Percentiles rank a stretch among this genome's conserved stretches.
phyloP scores from a whole-genome alignment of 768 basidiomycete species.

The Pleurotus tuber-regium region DNA sequence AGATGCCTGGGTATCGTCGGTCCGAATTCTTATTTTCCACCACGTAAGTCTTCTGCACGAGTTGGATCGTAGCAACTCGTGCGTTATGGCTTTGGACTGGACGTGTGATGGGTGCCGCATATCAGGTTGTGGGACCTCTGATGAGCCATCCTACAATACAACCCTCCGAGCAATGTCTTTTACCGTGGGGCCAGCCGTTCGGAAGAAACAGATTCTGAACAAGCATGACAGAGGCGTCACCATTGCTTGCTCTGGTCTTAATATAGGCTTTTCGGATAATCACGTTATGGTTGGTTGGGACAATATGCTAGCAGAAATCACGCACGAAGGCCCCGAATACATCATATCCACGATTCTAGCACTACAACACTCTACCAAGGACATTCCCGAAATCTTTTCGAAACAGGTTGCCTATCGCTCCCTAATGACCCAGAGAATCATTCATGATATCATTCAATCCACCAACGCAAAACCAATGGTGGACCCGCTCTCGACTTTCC shows the following conservation, averaged over 20 bases:
- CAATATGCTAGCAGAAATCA: conserved; percentile 25
- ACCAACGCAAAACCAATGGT: conserved; percentile 52
- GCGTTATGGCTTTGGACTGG: conserved; percentile 21
- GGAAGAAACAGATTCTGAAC: neutral
- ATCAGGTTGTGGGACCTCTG: neutral
- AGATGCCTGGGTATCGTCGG: conserved; percentile 39
- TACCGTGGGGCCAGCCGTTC: conserved; percentile 9
- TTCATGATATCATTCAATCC: conserved; percentile 47
- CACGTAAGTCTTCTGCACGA: conserved; percentile 38
- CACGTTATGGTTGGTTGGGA: conserved; percentile 17
- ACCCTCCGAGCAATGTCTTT: conserved; percentile 23
- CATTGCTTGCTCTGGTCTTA: neutral
- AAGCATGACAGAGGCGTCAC: neutral
- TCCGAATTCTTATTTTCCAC: conserved; percentile 44
- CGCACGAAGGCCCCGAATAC: conserved; percentile 43
- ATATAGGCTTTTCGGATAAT: neutral
- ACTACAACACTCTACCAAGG: conserved; percentile 21
- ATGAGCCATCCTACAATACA: conserved; percentile 28
- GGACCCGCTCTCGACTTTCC: conserved; percentile 79
- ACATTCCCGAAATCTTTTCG: conserved; percentile 22
- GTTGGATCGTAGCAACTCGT: too few species aligned
- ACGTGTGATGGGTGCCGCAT: neutral
- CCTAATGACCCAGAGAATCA: conserved; percentile 32
- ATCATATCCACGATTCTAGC: conserved; percentile 31
- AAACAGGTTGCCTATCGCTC: conserved; percentile 28